Percentiles rank a stretch among this genome's conserved stretches.
Conservation (phyloP, 371 early-diverging fungal species). For the Haplosporangium sp. region DNA sequence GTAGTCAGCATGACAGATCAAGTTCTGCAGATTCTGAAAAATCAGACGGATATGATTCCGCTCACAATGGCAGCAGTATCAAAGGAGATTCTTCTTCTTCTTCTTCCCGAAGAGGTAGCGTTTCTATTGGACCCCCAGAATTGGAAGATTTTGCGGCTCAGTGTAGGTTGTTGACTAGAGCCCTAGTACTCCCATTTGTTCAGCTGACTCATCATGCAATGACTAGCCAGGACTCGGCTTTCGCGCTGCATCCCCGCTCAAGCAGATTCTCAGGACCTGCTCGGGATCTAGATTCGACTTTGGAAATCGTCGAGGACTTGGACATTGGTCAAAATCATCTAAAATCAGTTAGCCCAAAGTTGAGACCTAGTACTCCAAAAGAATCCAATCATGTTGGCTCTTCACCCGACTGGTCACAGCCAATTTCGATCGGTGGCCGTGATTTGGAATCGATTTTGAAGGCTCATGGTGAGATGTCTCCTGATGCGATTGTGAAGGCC, state of each 20-base stretch:
- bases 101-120: slow-evolving; percentile 17
- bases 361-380: neutral
- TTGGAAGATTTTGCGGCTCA: slow-evolving; percentile 59
- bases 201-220: slow-evolving; percentile 58
- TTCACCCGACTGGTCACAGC: slow-evolving; percentile 8
- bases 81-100: neutral
- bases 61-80: neutral
- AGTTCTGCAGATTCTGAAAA: neutral
- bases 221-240: slow-evolving; percentile 56
- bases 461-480: slow-evolving; percentile 20
- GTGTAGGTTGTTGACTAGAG: slow-evolving; percentile 55
- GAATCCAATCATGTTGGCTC: neutral
- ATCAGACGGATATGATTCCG: neutral
- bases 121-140: slow-evolving; percentile 37
- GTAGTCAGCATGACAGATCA: neutral
- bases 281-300: slow-evolving; percentile 18
- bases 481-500: slow-evolving; percentile 40
- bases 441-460: slow-evolving; percentile 34
- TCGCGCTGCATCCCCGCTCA: slow-evolving; percentile 35
- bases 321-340: neutral
- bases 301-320: slow-evolving; percentile 16
- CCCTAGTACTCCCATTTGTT: slow-evolving; percentile 56
- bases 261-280: slow-evolving; percentile 20
- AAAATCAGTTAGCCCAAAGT: neutral
- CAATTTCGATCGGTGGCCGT: slow-evolving; percentile 19